Percentiles rank a stretch among this genome's conserved stretches.
phyloP scores from a whole-genome alignment of 2,329 filamentous ascomycete genomes.

The Fusarium torulosum region DNA sequence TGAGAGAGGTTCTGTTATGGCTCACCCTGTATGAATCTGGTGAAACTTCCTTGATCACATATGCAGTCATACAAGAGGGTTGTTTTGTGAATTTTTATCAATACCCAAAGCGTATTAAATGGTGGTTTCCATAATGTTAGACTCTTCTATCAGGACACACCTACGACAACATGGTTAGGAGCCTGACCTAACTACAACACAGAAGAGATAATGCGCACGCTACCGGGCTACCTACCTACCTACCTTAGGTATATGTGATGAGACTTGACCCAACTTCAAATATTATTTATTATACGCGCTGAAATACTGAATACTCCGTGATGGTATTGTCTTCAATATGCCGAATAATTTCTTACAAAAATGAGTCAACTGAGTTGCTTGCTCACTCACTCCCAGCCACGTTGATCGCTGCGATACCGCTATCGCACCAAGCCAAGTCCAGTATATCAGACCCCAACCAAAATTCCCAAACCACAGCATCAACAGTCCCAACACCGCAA shows the following conservation, averaged over 20 bases:
- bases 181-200: too few species aligned
- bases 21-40: neutral
- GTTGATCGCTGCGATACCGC: constrained; percentile 41
- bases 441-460: constrained; percentile 25
- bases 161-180: too few species aligned
- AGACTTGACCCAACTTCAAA: neutral
- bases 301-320: neutral
- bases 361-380: constrained; percentile 23
- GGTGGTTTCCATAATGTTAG: too few species aligned
- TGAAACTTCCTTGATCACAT: neutral
- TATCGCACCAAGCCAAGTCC: constrained; percentile 28
- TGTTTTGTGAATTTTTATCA: too few species aligned
- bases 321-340: neutral
- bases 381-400: constrained; percentile 28
- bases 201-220: too few species aligned
- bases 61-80: too few species aligned
- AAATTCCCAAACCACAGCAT: constrained; percentile 23
- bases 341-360: neutral
- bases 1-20: neutral
- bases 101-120: too few species aligned
- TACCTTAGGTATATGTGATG: neutral
- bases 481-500: constrained; percentile 26
- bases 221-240: too few species aligned
- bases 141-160: too few species aligned
- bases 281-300: neutral